Conservation (phyloP, 768 basidiomycete species). For the Suillus tomentosus region DNA sequence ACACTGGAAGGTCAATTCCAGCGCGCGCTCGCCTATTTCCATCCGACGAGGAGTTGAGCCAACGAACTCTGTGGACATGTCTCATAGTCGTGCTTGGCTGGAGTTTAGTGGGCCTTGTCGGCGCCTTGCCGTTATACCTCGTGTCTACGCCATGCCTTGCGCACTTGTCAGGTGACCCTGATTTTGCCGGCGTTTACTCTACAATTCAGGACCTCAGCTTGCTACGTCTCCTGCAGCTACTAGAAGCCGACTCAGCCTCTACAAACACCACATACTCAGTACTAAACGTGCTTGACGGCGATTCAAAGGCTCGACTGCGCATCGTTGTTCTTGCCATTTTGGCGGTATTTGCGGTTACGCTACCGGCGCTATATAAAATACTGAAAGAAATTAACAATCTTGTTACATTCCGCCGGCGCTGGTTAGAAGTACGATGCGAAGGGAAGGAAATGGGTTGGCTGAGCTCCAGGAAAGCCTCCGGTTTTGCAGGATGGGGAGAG, state of each 20-base stretch:
- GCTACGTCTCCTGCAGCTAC: conserved; percentile 66
- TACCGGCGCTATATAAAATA: conserved; percentile 68
- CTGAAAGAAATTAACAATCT: conserved; percentile 62
- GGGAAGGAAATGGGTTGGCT: conserved; percentile 79
- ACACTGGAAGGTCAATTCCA: conserved; percentile 50
- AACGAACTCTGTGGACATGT: conserved; percentile 69
- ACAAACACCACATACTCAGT: conserved; percentile 24
- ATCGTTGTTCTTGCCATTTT: conserved; percentile 69
- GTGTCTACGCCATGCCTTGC: conserved; percentile 70
- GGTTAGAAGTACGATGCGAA: conserved; percentile 64
- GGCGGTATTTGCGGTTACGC: conserved; percentile 58
- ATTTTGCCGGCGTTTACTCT: conserved; percentile 61
- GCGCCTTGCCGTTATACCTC: conserved; percentile 72
- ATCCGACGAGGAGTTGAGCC: conserved; percentile 73
- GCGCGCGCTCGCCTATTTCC: conserved; percentile 62
- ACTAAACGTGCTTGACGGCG: conserved; percentile 37
- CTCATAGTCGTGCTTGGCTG: conserved; percentile 66
- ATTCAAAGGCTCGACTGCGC: conserved; percentile 53
- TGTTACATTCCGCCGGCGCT: conserved; percentile 55
- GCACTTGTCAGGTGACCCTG: conserved; percentile 43
- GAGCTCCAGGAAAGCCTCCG: conserved; percentile 60
- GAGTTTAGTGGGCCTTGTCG: conserved; percentile 69
- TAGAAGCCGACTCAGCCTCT: conserved; percentile 47
- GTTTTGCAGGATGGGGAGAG: conserved; percentile 74
- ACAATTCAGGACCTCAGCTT: conserved; percentile 76